phyloP scores from a whole-genome alignment of 2,329 filamentous ascomycete species.

The Fusarium sp. region DNA sequence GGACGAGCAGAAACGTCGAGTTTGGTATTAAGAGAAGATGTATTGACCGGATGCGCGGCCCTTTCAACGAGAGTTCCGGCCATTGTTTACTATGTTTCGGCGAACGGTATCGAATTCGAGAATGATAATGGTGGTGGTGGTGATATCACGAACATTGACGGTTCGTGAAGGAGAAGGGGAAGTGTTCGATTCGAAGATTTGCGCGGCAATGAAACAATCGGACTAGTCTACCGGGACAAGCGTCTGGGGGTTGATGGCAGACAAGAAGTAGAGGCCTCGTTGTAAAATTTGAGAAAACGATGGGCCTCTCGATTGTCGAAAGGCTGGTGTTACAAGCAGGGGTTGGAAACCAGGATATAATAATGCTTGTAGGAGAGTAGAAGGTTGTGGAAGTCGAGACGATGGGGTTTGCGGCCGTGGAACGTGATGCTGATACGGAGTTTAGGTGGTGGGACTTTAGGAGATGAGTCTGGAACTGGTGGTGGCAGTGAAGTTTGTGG shows the following conservation, averaged over 20 bases:
- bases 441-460: constrained; percentile 24
- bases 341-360: constrained; percentile 29
- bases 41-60: constrained; percentile 13
- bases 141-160: constrained; percentile 32
- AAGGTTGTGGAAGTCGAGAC: constrained; percentile 17
- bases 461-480: constrained; percentile 24
- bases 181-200: background rate
- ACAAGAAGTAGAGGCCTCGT: constrained; percentile 10
- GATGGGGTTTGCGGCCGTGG: constrained; percentile 1
- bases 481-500: background rate
- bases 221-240: background rate
- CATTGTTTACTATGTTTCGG: constrained; percentile 32
- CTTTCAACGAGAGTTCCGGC: constrained; percentile 39
- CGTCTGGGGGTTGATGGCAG: background rate
- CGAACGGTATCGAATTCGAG: constrained; percentile 5
- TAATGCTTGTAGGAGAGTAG: constrained; percentile 19
- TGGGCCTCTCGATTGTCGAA: constrained; percentile 23
- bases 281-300: constrained; percentile 22
- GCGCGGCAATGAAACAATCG: background rate
- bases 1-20: constrained; percentile 31
- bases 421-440: constrained; percentile 17
- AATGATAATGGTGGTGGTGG: constrained; percentile 6
- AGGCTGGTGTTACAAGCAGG: constrained; percentile 36
- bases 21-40: constrained; percentile 22
- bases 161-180: constrained; percentile 2